phyloP scores from a whole-genome alignment of 2,329 filamentous ascomycete genomes.

The Magnaporthales sp. region DNA sequence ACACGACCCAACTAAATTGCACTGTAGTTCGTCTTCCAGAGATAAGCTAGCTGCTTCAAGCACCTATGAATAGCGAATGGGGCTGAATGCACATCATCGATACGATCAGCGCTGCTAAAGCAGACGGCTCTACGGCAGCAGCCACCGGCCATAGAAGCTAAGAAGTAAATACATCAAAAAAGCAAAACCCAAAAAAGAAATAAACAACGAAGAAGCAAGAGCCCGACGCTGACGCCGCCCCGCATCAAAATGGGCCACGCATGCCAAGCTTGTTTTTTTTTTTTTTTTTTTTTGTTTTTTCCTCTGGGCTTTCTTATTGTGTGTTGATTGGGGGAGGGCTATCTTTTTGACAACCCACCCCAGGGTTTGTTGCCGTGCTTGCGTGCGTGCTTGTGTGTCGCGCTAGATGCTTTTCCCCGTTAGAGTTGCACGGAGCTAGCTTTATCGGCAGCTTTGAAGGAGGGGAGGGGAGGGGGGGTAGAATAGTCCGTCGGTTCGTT shows the following conservation, averaged over 20 bases:
- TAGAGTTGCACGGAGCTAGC: background rate
- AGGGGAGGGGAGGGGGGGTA: background rate
- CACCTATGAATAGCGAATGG: no score
- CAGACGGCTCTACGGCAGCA: background rate
- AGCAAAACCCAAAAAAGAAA: conserved; percentile 5
- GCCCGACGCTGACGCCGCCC: background rate
- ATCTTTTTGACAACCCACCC: background rate
- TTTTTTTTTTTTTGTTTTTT: background rate
- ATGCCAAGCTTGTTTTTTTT: background rate
- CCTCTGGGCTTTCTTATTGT: background rate
- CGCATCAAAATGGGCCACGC: background rate
- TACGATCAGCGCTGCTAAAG: no score
- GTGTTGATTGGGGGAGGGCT: background rate
- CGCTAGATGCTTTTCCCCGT: background rate
- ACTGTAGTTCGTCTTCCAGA: no score
- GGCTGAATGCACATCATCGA: no score
- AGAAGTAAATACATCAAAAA: conserved; percentile 25
- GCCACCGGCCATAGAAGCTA: background rate
- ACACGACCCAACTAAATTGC: background rate
- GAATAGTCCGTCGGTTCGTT: background rate
- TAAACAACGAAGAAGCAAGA: background rate
- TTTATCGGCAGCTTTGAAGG: background rate
- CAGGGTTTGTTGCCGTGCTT: background rate
- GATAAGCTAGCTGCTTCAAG: no score
- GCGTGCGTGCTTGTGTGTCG: background rate